phyloP scores from a whole-genome alignment of 2,329 filamentous ascomycete genomes.

The Diaporthe citri region DNA sequence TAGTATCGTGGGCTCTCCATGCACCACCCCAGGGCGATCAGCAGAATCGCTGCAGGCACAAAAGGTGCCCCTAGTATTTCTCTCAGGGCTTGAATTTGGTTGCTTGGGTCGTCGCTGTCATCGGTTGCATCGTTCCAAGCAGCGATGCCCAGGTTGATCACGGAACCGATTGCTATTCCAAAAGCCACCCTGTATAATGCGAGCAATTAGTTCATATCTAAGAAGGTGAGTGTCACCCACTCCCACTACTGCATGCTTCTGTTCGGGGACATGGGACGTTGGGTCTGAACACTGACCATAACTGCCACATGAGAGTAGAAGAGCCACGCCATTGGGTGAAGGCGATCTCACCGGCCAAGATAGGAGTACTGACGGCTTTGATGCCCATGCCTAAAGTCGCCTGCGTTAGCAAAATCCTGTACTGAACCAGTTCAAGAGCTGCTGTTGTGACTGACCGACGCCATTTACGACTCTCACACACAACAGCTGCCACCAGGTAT shows the following conservation, averaged over 20 bases:
- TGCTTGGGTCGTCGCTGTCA: slow-evolving; percentile 20
- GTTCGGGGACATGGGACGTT: neutral
- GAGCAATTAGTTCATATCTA: neutral
- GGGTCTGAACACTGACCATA: slow-evolving; percentile 49
- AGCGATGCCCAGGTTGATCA: slow-evolving; percentile 54
- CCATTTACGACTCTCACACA: slow-evolving; percentile 54
- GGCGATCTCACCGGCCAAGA: slow-evolving; percentile 60
- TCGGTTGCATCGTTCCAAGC: slow-evolving; percentile 35
- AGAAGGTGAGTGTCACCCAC: neutral
- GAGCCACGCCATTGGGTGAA: slow-evolving; percentile 62
- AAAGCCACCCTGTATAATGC: slow-evolving; percentile 48
- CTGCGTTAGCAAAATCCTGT: neutral
- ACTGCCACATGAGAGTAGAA: slow-evolving; percentile 61
- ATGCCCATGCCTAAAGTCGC: slow-evolving; percentile 57
- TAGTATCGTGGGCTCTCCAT: slow-evolving; percentile 57
- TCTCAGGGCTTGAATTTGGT: slow-evolving; percentile 42
- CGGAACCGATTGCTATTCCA: slow-evolving; percentile 53
- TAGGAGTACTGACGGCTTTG: slow-evolving; percentile 62
- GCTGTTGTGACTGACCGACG: slow-evolving; percentile 48
- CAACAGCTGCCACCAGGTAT: slow-evolving; percentile 50
- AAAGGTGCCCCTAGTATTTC: slow-evolving; percentile 53
- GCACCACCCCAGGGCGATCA: slow-evolving; percentile 52
- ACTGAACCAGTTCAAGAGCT: neutral
- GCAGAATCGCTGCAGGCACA: slow-evolving; percentile 51
- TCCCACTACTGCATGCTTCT: neutral